Percentiles rank a stretch among this genome's conserved stretches.
Conservation (phyloP, 2,329 filamentous ascomycete genomes). For the Curvularia lunata region DNA sequence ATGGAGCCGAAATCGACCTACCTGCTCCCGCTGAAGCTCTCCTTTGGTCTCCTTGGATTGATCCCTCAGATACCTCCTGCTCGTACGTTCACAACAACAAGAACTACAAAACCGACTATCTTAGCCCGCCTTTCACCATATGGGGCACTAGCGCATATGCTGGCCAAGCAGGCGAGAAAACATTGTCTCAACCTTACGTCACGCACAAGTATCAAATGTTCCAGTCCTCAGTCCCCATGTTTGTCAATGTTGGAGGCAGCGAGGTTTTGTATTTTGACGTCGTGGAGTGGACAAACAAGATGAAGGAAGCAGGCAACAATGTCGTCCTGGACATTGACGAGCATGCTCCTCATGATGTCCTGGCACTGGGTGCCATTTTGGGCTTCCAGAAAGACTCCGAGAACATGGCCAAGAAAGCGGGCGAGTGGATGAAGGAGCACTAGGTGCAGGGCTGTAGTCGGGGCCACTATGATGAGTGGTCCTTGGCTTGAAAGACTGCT, state of each 20-base stretch:
- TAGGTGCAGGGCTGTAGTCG: too few species aligned
- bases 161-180: conserved; percentile 21
- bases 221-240: conserved; percentile 49
- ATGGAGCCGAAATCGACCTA: conserved; percentile 44
- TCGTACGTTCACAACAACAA: conserved; percentile 38
- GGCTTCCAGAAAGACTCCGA: conserved; percentile 53
- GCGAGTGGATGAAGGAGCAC: conserved; percentile 40
- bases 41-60: conserved; percentile 55
- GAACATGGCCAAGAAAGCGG: conserved; percentile 47
- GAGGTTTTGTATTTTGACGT: conserved; percentile 54
- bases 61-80: conserved; percentile 40
- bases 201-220: conserved; percentile 50
- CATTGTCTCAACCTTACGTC: conserved; percentile 47
- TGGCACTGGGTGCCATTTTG: conserved; percentile 49
- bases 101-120: conserved; percentile 52
- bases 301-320: conserved; percentile 51
- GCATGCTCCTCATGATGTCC: conserved; percentile 56
- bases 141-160: conserved; percentile 54
- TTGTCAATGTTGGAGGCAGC: conserved; percentile 49
- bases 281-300: conserved; percentile 46
- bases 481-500: background rate
- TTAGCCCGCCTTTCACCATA: conserved; percentile 45
- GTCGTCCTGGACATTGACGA: conserved; percentile 52
- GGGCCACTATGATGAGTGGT: background rate
- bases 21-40: conserved; percentile 48